Percentiles rank a stretch among this genome's conserved stretches.
Evolutionary conservation across 805 yeast species (phyloP).

Genomic region (Metschnikowia colocasiae): DNA sequence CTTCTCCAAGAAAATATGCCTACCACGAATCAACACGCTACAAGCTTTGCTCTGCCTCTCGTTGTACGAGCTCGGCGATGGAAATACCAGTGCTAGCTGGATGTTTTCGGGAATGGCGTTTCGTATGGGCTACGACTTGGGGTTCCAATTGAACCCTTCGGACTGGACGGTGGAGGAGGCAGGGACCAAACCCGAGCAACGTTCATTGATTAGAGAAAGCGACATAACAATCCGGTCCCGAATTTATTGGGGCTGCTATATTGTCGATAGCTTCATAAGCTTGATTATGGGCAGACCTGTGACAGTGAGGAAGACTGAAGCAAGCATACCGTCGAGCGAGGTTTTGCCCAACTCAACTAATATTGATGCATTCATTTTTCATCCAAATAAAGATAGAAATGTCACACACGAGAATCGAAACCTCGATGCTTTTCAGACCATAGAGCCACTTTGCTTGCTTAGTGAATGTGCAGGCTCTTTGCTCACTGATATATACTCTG

Average conservation of each 20-base stretch:
- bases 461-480: conserved; percentile 18
- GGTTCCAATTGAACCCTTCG: conserved; percentile 19
- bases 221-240: conserved; percentile 17
- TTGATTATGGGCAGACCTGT: conserved; percentile 21
- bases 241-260: conserved; percentile 20
- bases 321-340: conserved; percentile 18
- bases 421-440: conserved; percentile 16
- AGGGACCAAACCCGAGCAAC: neutral
- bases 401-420: conserved; percentile 1
- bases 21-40: conserved; percentile 17
- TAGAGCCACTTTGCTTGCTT: conserved; percentile 17
- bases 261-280: conserved; percentile 18
- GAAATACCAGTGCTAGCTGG: conserved; percentile 20
- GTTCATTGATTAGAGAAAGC: conserved; percentile 8
- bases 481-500: conserved; percentile 16
- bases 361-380: conserved; percentile 16
- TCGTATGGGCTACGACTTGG: conserved; percentile 21
- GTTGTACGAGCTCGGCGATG: conserved; percentile 19
- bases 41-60: conserved; percentile 20
- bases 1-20: conserved; percentile 13
- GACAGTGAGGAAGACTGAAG: conserved; percentile 19
- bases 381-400: neutral
- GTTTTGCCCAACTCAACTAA: conserved; percentile 15
- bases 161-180: conserved; percentile 15
- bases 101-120: conserved; percentile 22